Base-by-base conservation (phyloP, 108 stramenopile species). In the Skeletonema marinoi region DNA sequence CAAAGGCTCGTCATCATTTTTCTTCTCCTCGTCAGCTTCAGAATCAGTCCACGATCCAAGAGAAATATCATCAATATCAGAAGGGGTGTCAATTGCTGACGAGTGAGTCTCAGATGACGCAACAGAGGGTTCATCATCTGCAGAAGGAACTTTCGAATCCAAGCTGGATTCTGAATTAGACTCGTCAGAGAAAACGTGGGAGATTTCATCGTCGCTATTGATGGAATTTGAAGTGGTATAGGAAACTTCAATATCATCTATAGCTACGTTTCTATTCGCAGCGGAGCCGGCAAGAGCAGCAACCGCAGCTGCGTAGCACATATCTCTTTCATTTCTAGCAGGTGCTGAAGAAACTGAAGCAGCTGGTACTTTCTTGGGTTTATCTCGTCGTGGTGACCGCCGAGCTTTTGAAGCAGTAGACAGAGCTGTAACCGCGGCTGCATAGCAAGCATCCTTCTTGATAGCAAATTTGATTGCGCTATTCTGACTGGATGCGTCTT, bases 11-110 rank as follows among this genome's bases (percentile, higher is more conserved):
- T 30, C 14, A 6, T 74, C 64, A 33, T 44, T 32, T 13, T 59
- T 78, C 38, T 70, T 33, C 44, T 71, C 69, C 48, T 68, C 70
- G 19, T 66, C 48, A 30, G 31, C 50, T 31, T 75, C 66, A 4
- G 74, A 75, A 25, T 73, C 78, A 29, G 81, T 82, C 63, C 66
- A 82, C 5, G 81, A 82, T 17, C 81, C 81, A 32, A 82, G 74
- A 31, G 74, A 75, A 14, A 75, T 16, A 5, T 82, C 60, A 46
- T 82, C 81, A 67, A 82, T 71, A 54, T 82, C 70, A 33, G 81
- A 75, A 39, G 81, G 81, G 35, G 81, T 82, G 19, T 82, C 74
- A 41, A 82, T 82, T 38, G 56, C 81, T n/a, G 81, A 82, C 25
- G 81, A 75, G 51, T 66, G 70, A 56, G 81, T 82, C 60, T 29